phyloP scores from a whole-genome alignment of 108 stramenopile species.

The Aurantiochytrium sp. region DNA sequence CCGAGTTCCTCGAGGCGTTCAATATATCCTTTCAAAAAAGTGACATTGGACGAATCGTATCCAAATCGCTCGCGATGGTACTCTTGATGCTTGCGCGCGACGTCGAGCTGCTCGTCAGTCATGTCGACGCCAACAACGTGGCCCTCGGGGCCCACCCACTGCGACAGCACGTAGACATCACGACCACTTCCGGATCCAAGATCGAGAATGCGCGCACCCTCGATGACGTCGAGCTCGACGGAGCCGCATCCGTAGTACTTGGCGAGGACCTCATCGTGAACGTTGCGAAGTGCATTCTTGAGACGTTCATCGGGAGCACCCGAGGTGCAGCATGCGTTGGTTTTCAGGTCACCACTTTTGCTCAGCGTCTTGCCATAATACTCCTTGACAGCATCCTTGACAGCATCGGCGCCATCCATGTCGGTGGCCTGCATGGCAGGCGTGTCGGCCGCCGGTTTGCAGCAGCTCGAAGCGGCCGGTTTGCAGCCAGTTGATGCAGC shows the following conservation, averaged over 20 bases:
- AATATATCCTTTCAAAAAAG: slow-evolving; percentile 79
- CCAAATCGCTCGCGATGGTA: slow-evolving; percentile 81
- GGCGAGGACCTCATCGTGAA: slow-evolving; percentile 66
- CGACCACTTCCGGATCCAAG: slow-evolving; percentile 87
- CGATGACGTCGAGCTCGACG: slow-evolving; percentile 74
- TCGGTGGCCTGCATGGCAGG: background rate
- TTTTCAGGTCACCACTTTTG: slow-evolving; percentile 73
- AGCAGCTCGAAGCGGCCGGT: background rate
- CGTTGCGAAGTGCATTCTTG: slow-evolving; percentile 59
- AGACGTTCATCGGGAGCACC: slow-evolving; percentile 64
- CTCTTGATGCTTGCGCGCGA: slow-evolving; percentile 63
- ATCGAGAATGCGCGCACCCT: slow-evolving; percentile 73
- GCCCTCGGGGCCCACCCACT: slow-evolving; percentile 75
- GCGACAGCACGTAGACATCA: slow-evolving; percentile 78
- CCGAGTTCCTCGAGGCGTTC: slow-evolving; percentile 69
- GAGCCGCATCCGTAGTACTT: slow-evolving; percentile 95
- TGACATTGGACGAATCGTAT: slow-evolving; percentile 62
- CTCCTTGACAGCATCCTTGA: slow-evolving; percentile 46
- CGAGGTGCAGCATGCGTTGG: slow-evolving; percentile 89
- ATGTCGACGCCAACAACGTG: slow-evolving; percentile 92
- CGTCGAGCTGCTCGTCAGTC: slow-evolving; percentile 85
- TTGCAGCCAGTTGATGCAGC: background rate
- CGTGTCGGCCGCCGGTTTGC: background rate
- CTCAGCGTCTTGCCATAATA: slow-evolving; percentile 77
- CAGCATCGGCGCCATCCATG: background rate